A percentile compares a stretch with the other conserved stretches of the same genome.
Conservation (phyloP, 805 yeast genomes). For the Tetrapisispora namnaoensis region DNA sequence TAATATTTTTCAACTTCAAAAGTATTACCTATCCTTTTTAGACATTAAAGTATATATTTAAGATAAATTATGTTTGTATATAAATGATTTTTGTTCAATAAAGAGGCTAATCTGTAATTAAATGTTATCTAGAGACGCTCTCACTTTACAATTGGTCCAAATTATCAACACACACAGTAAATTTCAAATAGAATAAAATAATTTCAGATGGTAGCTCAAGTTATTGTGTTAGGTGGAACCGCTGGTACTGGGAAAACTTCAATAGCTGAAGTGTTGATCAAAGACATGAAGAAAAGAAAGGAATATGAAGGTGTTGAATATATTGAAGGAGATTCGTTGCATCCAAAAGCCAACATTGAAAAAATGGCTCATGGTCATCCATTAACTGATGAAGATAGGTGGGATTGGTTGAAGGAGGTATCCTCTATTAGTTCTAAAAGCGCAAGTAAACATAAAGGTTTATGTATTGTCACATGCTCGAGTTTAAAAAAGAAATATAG, state of each 20-base stretch:
- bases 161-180: too few species aligned
- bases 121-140: too few species aligned
- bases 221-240: slow-evolving; percentile 80
- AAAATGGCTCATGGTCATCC: slow-evolving; percentile 83
- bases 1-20: too few species aligned
- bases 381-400: slow-evolving; percentile 79
- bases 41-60: too few species aligned
- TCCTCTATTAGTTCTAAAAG: slow-evolving; percentile 32
- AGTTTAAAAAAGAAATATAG: slow-evolving; percentile 71
- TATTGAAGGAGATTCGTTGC: slow-evolving; percentile 80
- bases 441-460: slow-evolving; percentile 28
- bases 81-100: too few species aligned
- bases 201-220: slow-evolving; percentile 13
- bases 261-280: slow-evolving; percentile 44
- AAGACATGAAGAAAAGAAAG: slow-evolving; percentile 31
- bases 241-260: slow-evolving; percentile 95
- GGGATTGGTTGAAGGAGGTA: slow-evolving; percentile 72
- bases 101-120: too few species aligned
- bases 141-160: too few species aligned
- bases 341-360: slow-evolving; percentile 59
- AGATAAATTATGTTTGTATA: too few species aligned
- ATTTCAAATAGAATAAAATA: not conserved
- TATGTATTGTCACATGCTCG: slow-evolving; percentile 68
- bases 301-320: slow-evolving; percentile 25
- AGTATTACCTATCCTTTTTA: too few species aligned